phyloP scores from a whole-genome alignment of 192 early-diverging fungal species.

The Thoreauomyces humboldtii region DNA sequence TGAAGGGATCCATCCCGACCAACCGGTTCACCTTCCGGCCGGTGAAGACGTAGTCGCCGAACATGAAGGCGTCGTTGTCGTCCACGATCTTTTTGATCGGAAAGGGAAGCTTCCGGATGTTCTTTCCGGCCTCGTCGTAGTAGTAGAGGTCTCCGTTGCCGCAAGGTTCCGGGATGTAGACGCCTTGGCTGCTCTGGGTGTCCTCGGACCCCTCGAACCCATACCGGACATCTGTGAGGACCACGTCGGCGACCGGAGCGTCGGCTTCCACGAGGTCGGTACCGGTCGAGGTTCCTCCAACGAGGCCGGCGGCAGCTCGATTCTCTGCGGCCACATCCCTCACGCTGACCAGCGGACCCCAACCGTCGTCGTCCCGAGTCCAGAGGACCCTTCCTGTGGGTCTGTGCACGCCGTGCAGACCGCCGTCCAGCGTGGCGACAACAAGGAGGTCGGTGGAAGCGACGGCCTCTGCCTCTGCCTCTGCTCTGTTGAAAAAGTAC shows the following conservation, averaged over 20 bases:
- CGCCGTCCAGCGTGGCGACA: slow-evolving; percentile 73
- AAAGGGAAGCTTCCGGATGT: slow-evolving; percentile 52
- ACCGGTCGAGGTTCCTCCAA: background rate
- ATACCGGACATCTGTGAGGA: background rate
- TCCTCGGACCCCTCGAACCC: slow-evolving; percentile 15
- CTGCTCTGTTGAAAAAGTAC: too few species aligned
- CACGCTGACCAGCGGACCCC: slow-evolving; percentile 41
- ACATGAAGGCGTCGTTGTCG: slow-evolving; percentile 51
- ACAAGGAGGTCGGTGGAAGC: slow-evolving; percentile 49
- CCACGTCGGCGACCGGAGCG: background rate
- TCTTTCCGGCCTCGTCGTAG: slow-evolving; percentile 41
- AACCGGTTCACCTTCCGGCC: slow-evolving; percentile 66
- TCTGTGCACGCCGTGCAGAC: slow-evolving; percentile 62
- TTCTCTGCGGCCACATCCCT: slow-evolving; percentile 14
- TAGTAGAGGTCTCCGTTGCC: slow-evolving; percentile 68
- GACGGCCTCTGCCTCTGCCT: background rate
- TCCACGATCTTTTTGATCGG: slow-evolving; percentile 71
- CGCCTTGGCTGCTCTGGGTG: slow-evolving; percentile 24
- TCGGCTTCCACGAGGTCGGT: background rate
- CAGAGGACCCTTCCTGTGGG: slow-evolving; percentile 58
- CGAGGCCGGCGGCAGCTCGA: background rate
- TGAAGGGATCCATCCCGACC: slow-evolving; percentile 66
- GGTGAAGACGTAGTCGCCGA: slow-evolving; percentile 60
- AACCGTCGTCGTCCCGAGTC: slow-evolving; percentile 44
- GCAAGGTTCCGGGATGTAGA: slow-evolving; percentile 73